Base-by-base conservation (phyloP, 805 yeast genomes). In the Cephaloascus fragrans region DNA sequence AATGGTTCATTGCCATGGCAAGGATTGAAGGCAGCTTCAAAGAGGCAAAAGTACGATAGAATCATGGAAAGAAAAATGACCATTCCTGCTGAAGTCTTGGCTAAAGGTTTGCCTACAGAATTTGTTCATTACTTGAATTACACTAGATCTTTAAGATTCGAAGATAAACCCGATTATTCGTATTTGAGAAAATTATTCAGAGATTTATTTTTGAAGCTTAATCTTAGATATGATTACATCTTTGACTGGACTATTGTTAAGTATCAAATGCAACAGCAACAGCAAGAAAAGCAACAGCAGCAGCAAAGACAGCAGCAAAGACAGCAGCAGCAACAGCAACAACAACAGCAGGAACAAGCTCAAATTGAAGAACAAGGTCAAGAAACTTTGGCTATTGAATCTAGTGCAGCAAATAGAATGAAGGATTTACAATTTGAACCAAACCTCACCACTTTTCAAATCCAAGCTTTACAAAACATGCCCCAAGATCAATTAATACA, bases 1-100 rank as follows among this genome's bases (percentile, higher is more conserved):
- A 78, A 95, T 42, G 97, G 98, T 34, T 83, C 95, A 15, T 75
- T 90, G 52, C 98, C 98, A 39, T 90, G 98, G 98, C 98, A 90
- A 64, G 98, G 98, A 3, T 74, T 90, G 53, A 88, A 88, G 63
- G 98, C 97, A 32, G 93, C 90, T 19, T 87, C 96, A 14, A 90
- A 90, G 67, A 85, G 95, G 66, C 97, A 90, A 61, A 90, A 93
- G 64, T 90, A 90, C 62, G 97, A 90, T 64, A 76, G 96, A 45
- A 93, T 90, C 51, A 80, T 90, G 80, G 97, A 90, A 59, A 86
- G 85, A 69, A 90, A 90, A 62, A 78, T 89, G 77, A 78, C 94
- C 37, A 86, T 95, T 6, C 82, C 95, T 19, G 76, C 89, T 32
- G 93, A 85, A 53, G 74, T 79, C 12, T 73, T 90, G 51, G 89